A percentile compares a stretch with the other conserved stretches of the same genome.
Conservation (phyloP, 2,329 filamentous ascomycete genomes). For the Neonectria ditissima region DNA sequence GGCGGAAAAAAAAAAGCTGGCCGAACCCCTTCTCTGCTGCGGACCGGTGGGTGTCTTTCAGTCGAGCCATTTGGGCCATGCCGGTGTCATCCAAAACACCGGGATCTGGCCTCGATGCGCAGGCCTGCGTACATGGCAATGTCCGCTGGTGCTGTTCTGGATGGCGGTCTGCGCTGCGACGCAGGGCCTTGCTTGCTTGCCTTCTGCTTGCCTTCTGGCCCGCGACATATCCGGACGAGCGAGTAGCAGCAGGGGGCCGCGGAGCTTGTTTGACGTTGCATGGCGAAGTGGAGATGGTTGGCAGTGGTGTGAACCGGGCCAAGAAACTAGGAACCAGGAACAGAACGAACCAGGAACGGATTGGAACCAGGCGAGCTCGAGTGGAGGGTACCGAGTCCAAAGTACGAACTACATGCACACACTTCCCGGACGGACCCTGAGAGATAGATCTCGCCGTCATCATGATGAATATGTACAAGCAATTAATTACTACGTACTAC, state of each 20-base stretch:
- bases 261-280: conserved; percentile 25
- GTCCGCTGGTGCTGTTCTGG: conserved; percentile 3
- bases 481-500: too few relatives aligned
- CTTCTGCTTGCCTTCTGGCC: conserved; percentile 1
- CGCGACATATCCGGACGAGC: conserved; percentile 17
- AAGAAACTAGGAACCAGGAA: conserved; percentile 41
- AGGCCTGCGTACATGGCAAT: neutral
- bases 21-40: conserved; percentile 7
- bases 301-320: conserved; percentile 34
- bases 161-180: conserved; percentile 18
- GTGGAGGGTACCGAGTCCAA: neutral
- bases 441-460: neutral
- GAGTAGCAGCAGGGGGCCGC: neutral
- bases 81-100: neutral
- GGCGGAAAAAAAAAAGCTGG: neutral
- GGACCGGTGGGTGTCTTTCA: neutral
- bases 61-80: neutral
- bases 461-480: neutral
- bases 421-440: conserved; percentile 2
- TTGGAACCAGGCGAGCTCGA: conserved; percentile 15
- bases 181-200: neutral
- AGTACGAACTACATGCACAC: conserved; percentile 4
- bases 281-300: conserved; percentile 33
- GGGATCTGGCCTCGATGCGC: neutral
- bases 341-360: conserved; percentile 32